phyloP scores from a whole-genome alignment of 306 rosid genomes.

The Abrus precatorius region DNA sequence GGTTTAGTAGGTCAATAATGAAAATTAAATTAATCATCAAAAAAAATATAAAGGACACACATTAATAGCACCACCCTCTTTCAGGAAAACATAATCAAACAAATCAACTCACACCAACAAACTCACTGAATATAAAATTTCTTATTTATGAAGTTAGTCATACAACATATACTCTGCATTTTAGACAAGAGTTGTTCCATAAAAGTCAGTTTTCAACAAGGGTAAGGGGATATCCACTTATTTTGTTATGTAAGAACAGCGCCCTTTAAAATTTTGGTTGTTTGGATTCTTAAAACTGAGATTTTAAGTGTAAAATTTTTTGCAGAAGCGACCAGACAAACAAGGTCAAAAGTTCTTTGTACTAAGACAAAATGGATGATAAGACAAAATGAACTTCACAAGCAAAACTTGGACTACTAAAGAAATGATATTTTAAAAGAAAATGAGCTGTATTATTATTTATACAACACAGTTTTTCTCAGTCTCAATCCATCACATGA shows the following conservation, averaged over 20 bases:
- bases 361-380: too few species aligned
- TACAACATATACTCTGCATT: neutral
- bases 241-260: neutral
- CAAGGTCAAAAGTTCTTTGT: neutral
- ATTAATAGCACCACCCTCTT: constrained; percentile 6
- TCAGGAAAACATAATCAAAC: neutral
- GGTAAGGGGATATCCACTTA: neutral
- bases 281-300: constrained; percentile 12
- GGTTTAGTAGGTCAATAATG: neutral
- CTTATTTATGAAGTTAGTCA: neutral
- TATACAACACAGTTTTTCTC: too few species aligned
- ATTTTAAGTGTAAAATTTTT: neutral
- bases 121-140: neutral
- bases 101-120: constrained; percentile 21
- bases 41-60: neutral
- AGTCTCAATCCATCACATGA: too few species aligned
- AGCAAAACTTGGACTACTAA: neutral
- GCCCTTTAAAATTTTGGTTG: neutral
- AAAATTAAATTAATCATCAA: neutral
- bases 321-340: neutral
- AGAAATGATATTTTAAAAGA: neutral
- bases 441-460: too few species aligned
- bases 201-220: neutral
- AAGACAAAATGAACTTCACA: neutral
- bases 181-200: constrained; percentile 15